Base-by-base conservation (phyloP, 768 basidiomycete genomes). In the Lentinula guzmanii region DNA sequence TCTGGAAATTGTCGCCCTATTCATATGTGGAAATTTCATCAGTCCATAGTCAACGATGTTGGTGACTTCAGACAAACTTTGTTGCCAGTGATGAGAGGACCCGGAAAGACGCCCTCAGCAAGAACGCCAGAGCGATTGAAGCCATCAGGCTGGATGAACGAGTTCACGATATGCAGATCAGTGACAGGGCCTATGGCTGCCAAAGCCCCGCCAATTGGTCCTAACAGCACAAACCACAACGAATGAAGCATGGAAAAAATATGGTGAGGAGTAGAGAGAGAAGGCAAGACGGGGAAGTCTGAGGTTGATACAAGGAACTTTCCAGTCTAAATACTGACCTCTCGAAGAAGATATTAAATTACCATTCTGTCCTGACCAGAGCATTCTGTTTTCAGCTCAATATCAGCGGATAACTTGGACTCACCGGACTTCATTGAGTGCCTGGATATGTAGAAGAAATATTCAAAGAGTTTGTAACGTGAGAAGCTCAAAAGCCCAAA, bases 31-130 rank as follows among this genome's bases (percentile, higher is more conserved):
- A 45, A 34, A 42, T 42, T 55, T 24, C 2, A 24, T 24, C 24
- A n/a, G 13, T 7, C 10, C 37, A 13, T 11, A 28, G 21, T 21
- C 15, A 28, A 34, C 41, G 9, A 11, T 28, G 7, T 11, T 16
- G 33, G 7, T 18, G 18, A 24, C 34, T 42, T 21, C 51, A 34
- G 1, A 37, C 42, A n/a, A 53, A 69, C 69, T 41, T 63, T 69
- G 52, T 63, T 52, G 11, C 66, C 68, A 13, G 54, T 64, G 63
- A 84, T 79, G 35, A 82, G 64, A 8, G 82, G 80, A 2, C 79
- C 82, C 2, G 81, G 79, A 41, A 63, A 46, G 18, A 45, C 54
- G 4, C 61, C 61, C 16, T 72, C 74, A 35, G 80, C 77, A 53
- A 82, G 68, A 4, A 75, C 71, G 31, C 77, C 70, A 39, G 64